Conservation (phyloP, 352 stramenopile species). For the Phytophthora litchii region DNA sequence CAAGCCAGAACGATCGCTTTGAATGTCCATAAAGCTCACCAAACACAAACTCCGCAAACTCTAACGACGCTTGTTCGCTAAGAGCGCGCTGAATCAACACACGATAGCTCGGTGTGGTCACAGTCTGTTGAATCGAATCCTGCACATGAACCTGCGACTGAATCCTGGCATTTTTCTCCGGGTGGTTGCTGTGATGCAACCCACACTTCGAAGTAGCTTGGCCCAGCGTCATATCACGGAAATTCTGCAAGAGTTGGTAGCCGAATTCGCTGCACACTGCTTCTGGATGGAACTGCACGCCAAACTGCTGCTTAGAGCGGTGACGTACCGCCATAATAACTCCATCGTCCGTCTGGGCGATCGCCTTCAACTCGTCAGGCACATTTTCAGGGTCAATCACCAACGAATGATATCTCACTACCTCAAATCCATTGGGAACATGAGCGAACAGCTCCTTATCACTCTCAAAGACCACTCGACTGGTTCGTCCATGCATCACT, state of each 20-base stretch:
- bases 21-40: conserved; percentile 49
- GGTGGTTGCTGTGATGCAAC: conserved; percentile 52
- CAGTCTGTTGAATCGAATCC: neutral
- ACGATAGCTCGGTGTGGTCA: conserved; percentile 5
- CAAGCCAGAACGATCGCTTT: conserved; percentile 75
- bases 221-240: conserved; percentile 68
- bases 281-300: conserved; percentile 98
- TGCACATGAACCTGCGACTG: neutral
- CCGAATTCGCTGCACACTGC: conserved; percentile 91
- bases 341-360: conserved; percentile 68
- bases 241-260: conserved; percentile 91
- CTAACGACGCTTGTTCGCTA: conserved; percentile 48
- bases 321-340: conserved; percentile 93
- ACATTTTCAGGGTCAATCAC: conserved; percentile 68
- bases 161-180: conserved; percentile 9
- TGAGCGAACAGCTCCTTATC: conserved; percentile 55
- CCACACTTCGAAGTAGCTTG: conserved; percentile 48
- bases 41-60: conserved; percentile 74
- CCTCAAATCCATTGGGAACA: conserved; percentile 80
- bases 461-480: conserved; percentile 56
- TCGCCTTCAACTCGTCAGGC: conserved; percentile 53
- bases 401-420: conserved; percentile 98
- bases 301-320: conserved; percentile 86
- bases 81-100: conserved; percentile 50
- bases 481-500: conserved; percentile 95